Evolutionary conservation across 768 basidiomycete genomes (phyloP).

Genomic region (Zangia roseola): DNA sequence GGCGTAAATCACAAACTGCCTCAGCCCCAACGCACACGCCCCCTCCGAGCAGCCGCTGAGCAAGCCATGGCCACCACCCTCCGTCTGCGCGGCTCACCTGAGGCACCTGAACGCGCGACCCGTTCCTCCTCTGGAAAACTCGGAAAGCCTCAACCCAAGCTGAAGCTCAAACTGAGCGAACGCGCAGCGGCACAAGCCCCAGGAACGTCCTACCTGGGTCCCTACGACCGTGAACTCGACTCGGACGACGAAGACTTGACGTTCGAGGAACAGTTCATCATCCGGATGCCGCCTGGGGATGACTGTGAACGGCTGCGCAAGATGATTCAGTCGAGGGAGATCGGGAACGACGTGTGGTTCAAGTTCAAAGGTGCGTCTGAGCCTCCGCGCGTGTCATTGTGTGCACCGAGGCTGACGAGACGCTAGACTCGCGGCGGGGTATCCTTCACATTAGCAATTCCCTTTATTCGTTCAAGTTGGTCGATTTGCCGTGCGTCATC

Average conservation of each 20-base stretch:
- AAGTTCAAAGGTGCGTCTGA: slow-evolving; percentile 82
- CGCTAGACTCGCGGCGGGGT: slow-evolving; percentile 83
- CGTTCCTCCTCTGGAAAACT: slow-evolving; percentile 51
- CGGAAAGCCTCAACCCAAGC: slow-evolving; percentile 62
- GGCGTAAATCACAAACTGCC: slow-evolving; percentile 16
- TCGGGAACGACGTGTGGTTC: slow-evolving; percentile 89
- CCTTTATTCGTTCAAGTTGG: slow-evolving; percentile 87
- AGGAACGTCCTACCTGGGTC: slow-evolving; percentile 85
- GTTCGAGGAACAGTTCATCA: slow-evolving; percentile 96
- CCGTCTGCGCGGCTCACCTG: slow-evolving; percentile 30
- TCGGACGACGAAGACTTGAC: slow-evolving; percentile 92
- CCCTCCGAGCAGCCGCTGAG: slow-evolving; percentile 33
- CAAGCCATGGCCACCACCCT: slow-evolving; percentile 36
- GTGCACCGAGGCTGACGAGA: slow-evolving; percentile 12
- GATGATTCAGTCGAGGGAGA: slow-evolving; percentile 76
- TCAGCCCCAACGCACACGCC: slow-evolving; percentile 29
- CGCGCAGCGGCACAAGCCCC: slow-evolving; percentile 78
- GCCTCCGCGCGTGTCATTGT: not conserved
- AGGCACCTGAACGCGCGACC: slow-evolving; percentile 49
- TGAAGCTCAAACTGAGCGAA: slow-evolving; percentile 86
- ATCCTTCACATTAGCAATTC: slow-evolving; percentile 83
- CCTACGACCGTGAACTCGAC: slow-evolving; percentile 92
- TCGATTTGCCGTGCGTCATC: slow-evolving; percentile 91
- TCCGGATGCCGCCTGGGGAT: slow-evolving; percentile 83
- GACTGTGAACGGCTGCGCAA: slow-evolving; percentile 78